Evolutionary conservation across 2,329 filamentous ascomycete genomes (phyloP).

Genomic region (Cucurbitaria berberidis): DNA sequence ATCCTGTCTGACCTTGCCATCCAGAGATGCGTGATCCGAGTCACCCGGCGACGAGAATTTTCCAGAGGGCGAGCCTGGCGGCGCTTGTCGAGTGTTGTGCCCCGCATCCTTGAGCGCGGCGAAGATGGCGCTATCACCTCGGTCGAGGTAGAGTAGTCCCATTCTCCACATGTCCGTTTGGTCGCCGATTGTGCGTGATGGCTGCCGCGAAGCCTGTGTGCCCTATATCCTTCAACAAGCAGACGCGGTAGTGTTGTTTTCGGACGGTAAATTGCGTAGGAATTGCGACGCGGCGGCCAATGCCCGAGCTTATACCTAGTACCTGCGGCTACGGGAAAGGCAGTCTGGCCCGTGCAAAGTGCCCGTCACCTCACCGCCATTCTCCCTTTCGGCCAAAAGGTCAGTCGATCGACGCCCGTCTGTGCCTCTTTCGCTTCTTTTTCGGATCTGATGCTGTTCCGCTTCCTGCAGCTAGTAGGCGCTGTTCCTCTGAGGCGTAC

Average conservation of each 20-base stretch:
- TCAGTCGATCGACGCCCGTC: neutral
- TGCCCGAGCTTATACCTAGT: slow-evolving; percentile 21
- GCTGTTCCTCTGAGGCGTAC: neutral
- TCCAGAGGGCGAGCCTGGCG: slow-evolving; percentile 18
- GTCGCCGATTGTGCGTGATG: slow-evolving; percentile 21
- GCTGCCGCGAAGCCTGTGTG: slow-evolving; percentile 17
- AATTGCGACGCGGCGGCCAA: slow-evolving; percentile 14
- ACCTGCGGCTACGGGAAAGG: slow-evolving; percentile 3
- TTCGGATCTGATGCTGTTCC: neutral
- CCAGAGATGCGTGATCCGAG: slow-evolving; percentile 12
- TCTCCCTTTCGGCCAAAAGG: neutral
- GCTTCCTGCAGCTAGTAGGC: neutral
- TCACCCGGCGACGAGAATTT: slow-evolving; percentile 24
- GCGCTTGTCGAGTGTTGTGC: slow-evolving; percentile 21
- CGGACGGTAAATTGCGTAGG: slow-evolving; percentile 6
- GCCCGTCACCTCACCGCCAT: neutral
- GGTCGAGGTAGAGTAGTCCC: slow-evolving; percentile 30
- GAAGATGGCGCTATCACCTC: slow-evolving; percentile 29
- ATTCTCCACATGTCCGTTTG: slow-evolving; percentile 27
- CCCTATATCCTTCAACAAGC: neutral
- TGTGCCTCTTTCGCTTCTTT: neutral
- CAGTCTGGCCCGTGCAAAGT: neutral
- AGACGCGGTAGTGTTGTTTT: slow-evolving; percentile 6
- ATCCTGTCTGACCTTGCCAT: slow-evolving; percentile 16
- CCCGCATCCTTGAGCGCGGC: slow-evolving; percentile 27